Evolutionary conservation across 106 monocot genomes (phyloP).

Genomic region (Dioscorea dumetorum): DNA sequence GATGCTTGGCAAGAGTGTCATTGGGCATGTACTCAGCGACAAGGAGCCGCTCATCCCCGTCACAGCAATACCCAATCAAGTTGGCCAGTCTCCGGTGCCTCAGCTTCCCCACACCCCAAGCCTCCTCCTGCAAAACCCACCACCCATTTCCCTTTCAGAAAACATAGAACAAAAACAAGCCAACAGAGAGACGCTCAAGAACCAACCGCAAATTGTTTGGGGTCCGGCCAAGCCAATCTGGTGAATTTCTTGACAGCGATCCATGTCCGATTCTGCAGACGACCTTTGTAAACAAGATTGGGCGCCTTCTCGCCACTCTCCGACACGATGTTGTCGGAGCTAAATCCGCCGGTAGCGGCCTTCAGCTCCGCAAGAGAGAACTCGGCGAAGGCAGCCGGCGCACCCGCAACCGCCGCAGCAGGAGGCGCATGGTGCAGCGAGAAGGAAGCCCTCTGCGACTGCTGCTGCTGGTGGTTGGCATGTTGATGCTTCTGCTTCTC

Average conservation of each 20-base stretch:
- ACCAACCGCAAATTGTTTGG: constrained; percentile 88
- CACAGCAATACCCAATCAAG: constrained; percentile 79
- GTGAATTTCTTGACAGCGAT: constrained; percentile 99
- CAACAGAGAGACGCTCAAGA: not conserved
- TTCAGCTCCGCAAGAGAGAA: constrained; percentile 68
- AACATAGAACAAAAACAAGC: not conserved
- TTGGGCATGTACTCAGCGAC: constrained; percentile 80
- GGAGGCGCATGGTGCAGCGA: constrained; percentile 7
- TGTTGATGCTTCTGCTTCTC: constrained; percentile 22
- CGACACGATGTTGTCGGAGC: constrained; percentile 77
- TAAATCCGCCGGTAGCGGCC: constrained; percentile 63
- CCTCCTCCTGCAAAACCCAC: constrained; percentile 52
- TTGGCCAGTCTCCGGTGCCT: constrained; percentile 57
- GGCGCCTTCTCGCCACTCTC: constrained; percentile 94
- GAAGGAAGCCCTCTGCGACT: constrained; percentile 14
- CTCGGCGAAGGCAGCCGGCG: constrained; percentile 58
- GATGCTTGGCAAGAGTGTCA: constrained; percentile 75
- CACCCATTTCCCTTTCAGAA: not conserved
- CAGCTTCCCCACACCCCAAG: constrained; percentile 64
- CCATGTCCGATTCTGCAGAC: constrained; percentile 48
- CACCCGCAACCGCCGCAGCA: constrained; percentile 8
- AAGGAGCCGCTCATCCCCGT: constrained; percentile 72
- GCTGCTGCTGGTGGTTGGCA: constrained; percentile 14
- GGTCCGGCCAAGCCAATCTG: constrained; percentile 92
- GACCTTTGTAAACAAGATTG: constrained; percentile 84